A percentile compares a stretch with the other conserved stretches of the same genome.
These are phyloP conservation scores for Penicillium sp. DNA, from an alignment of 2,329 filamentous ascomycete genomes.

Conservation along the genomic window DNA sequence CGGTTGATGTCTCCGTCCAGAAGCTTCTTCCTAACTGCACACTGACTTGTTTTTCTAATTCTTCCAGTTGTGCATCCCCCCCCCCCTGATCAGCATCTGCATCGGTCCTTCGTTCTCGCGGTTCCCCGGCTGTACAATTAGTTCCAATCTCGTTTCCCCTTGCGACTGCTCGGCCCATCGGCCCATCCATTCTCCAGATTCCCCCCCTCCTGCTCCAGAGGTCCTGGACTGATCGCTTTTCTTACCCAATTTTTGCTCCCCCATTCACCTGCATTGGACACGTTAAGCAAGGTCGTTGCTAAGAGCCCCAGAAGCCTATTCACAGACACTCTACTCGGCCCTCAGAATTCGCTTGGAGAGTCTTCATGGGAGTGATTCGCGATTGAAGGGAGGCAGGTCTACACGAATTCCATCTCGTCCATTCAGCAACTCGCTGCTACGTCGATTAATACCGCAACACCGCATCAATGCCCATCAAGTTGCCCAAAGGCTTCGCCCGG, in stretches of 20 bases:
- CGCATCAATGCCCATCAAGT: slow-evolving; percentile 55
- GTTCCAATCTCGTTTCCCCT: slow-evolving; percentile 12
- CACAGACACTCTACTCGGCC: neutral
- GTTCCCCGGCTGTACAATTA: neutral
- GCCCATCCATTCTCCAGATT: slow-evolving; percentile 3
- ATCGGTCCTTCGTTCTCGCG: slow-evolving; percentile 1
- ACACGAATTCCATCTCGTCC: neutral
- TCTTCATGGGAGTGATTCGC: slow-evolving; percentile 17
- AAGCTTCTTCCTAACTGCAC: slow-evolving; percentile 22
- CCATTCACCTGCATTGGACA: slow-evolving; percentile 21
- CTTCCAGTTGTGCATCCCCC: neutral
- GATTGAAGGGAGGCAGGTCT: slow-evolving; percentile 5
- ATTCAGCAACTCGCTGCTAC: neutral
- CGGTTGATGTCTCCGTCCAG: slow-evolving; percentile 15
- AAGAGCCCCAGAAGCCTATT: neutral
- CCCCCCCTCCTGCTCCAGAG: neutral
- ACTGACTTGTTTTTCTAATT: slow-evolving; percentile 12
- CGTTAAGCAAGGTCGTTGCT: slow-evolving; percentile 12
- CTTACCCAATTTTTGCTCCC: neutral
- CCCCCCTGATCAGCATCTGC: slow-evolving; percentile 14
- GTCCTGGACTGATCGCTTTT: slow-evolving; percentile 15
- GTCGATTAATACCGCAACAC: neutral
- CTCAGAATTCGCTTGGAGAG: slow-evolving; percentile 7
- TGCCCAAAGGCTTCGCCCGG: slow-evolving; percentile 55
- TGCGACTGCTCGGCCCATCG: slow-evolving; percentile 7